phyloP scores from a whole-genome alignment of 306 rosid genomes.

The Cucumis hystrix region DNA sequence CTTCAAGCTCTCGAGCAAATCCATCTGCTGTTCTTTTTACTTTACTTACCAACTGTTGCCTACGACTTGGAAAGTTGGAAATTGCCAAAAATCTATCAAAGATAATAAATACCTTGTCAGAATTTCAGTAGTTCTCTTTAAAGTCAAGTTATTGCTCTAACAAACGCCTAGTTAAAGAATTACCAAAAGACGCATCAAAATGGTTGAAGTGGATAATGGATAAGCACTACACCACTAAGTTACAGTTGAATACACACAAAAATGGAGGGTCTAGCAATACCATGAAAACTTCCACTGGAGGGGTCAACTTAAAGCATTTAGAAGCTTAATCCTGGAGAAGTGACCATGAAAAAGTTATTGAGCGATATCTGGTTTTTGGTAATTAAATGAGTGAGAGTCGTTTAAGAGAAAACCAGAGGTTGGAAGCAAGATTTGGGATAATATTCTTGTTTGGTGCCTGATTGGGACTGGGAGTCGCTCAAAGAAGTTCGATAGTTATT shows the following conservation, averaged over 20 bases:
- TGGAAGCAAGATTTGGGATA: neutral
- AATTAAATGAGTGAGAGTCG: neutral
- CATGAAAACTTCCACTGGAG: neutral
- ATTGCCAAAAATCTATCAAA: constrained; percentile 49
- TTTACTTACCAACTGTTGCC: constrained; percentile 51
- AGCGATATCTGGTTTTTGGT: neutral
- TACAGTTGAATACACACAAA: neutral
- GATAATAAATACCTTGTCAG: neutral
- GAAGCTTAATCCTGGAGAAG: neutral
- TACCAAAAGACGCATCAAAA: neutral
- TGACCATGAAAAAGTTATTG: neutral
- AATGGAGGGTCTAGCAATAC: neutral
- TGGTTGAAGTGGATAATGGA: neutral
- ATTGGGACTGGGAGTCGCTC: neutral
- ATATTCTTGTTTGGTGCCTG: neutral
- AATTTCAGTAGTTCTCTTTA: neutral
- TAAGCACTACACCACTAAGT: neutral
- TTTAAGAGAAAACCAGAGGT: neutral
- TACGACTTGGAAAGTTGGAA: constrained; percentile 61
- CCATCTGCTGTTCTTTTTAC: constrained; percentile 63
- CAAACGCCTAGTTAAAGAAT: neutral
- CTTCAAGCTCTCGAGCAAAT: constrained; percentile 63
- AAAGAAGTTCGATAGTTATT: neutral
- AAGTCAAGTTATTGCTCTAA: neutral
- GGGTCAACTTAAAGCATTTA: neutral